A percentile compares a stretch with the other conserved stretches of the same genome.
Conservation (phyloP, 768 basidiomycete species). For the Psilocybe cubensis region DNA sequence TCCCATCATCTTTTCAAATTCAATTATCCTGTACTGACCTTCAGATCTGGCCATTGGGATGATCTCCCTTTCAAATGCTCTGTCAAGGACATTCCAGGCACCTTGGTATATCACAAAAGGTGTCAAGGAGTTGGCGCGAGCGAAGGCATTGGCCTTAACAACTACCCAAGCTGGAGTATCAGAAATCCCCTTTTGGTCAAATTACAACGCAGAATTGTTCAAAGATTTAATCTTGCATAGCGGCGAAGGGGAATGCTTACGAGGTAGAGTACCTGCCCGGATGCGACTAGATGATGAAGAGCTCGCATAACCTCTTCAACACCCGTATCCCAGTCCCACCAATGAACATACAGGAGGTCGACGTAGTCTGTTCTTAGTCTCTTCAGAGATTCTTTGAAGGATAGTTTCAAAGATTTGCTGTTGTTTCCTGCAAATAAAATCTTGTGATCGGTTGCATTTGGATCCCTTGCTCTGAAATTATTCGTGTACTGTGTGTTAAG, state of each 20-base stretch:
- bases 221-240: neutral
- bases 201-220: neutral
- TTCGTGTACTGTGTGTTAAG: constrained; percentile 30
- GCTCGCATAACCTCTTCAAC: constrained; percentile 61
- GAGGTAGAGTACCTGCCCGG: constrained; percentile 53
- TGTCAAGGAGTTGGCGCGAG: constrained; percentile 47
- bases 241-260: constrained; percentile 16
- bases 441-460: constrained; percentile 18
- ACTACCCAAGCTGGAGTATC: constrained; percentile 55
- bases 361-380: constrained; percentile 49
- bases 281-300: constrained; percentile 51
- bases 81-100: constrained; percentile 42
- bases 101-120: constrained; percentile 62
- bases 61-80: constrained; percentile 57
- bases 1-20: neutral
- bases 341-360: constrained; percentile 48
- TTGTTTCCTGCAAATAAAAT: constrained; percentile 30
- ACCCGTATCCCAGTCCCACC: constrained; percentile 55
- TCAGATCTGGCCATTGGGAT: constrained; percentile 46
- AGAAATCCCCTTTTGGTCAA: constrained; percentile 33
- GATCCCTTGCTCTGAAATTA: constrained; percentile 31
- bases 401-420: constrained; percentile 44
- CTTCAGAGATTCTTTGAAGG: constrained; percentile 44
- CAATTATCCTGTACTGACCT: constrained; percentile 32
- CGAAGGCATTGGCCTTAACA: constrained; percentile 50